Base-by-base conservation (phyloP, 1,139 yeast species). In the Arxiozyma heterogenica region DNA sequence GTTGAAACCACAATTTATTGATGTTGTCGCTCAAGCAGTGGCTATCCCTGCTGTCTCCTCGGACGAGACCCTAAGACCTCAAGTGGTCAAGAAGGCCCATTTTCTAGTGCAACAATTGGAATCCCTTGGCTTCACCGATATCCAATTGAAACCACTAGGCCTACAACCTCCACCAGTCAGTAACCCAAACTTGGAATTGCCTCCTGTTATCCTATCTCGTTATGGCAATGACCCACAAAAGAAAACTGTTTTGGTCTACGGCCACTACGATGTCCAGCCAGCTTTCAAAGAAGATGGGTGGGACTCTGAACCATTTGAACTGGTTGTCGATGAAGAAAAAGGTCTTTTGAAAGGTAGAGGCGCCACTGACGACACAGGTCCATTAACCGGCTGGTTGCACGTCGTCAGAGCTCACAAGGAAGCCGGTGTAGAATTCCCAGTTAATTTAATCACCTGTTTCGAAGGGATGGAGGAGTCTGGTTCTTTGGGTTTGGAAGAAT, bases 381-480 rank as follows among this genome's bases (percentile, higher is more conserved):
- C 99, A 44, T 95, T 94, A 54, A 77, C 91, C 64, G 97, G 96
- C 53, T 93, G 99, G 99, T 80, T 94, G 69, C 91, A 93, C 68
- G 86, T 85, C 45, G 76, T 93, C 53, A 86, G 91, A 73, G 98
- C 98, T 22, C 97, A 91, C 74, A 82, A 78, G 56, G 87, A 83
- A 63, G 80, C 89, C 59, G 89, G 87, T 34, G 71, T 88, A 70
- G 97, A 91, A 60, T 78, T 94, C 56, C 99, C 99, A 38, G 98
- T 93, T 60, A 93, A 93, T 74, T 75, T 93, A 65, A 80, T 89
- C 53, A 86, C 87, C 68, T 89, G 97, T 72, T 93, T 93, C 66
- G 99, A 93, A 75, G 98, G 98, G 58, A 93, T 93, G 99, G 99
- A 93, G 74, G 99, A 93, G 73, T 84, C 91, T 60, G 99, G 99